Evolutionary conservation across 108 stramenopile genomes (phyloP).

Genomic region (Nitzschia palea): DNA sequence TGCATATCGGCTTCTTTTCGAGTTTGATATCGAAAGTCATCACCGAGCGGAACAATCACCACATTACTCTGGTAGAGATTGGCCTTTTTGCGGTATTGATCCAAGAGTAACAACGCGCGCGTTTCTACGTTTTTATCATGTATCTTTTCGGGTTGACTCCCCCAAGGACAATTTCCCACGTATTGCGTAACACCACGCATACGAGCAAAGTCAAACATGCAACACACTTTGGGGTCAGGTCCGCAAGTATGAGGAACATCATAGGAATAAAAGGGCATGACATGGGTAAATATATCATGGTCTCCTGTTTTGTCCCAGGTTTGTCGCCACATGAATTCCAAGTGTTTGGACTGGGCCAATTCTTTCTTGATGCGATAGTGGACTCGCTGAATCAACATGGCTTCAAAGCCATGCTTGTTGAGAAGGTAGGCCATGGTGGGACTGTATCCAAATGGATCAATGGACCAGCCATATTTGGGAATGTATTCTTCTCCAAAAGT

Average conservation of each 20-base stretch:
- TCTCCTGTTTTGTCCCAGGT: constrained; percentile 56
- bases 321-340: constrained; percentile 71
- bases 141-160: constrained; percentile 33
- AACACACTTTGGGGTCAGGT: constrained; percentile 60
- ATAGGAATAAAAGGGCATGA: constrained; percentile 68
- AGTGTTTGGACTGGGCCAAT: constrained; percentile 45
- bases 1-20: constrained; percentile 45
- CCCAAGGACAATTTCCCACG: constrained; percentile 49
- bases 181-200: background rate
- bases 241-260: constrained; percentile 71
- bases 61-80: constrained; percentile 50
- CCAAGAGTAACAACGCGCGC: constrained; percentile 42
- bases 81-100: constrained; percentile 68
- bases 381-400: constrained; percentile 66
- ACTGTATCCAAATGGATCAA: constrained; percentile 70
- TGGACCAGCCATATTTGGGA: constrained; percentile 67
- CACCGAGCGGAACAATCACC: constrained; percentile 57
- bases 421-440: constrained; percentile 62
- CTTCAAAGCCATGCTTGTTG: constrained; percentile 51
- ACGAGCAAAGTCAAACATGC: constrained; percentile 63
- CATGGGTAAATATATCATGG: constrained; percentile 63
- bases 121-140: constrained; percentile 39
- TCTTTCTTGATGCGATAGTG: constrained; percentile 74
- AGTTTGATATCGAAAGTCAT: constrained; percentile 61
- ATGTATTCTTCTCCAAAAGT: constrained; percentile 47